These are phyloP conservation scores for Fonsecaea multimorphosa DNA, from an alignment of 2,329 filamentous ascomycete species.

Conservation along the genomic window DNA sequence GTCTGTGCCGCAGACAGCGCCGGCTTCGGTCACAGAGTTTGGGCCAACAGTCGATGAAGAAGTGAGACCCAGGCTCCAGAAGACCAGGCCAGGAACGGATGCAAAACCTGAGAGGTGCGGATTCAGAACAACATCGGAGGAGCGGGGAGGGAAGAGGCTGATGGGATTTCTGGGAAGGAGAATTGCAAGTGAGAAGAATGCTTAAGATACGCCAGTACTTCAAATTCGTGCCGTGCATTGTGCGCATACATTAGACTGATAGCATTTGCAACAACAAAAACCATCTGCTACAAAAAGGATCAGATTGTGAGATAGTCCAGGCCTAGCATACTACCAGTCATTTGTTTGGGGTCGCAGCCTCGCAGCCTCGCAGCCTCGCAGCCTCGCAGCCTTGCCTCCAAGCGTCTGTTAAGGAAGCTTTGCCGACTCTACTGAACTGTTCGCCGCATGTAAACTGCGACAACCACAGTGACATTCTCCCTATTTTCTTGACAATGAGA, in stretches of 20 bases:
- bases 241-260: background rate
- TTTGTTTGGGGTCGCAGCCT: background rate
- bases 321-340: no score
- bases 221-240: background rate
- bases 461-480: background rate
- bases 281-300: background rate
- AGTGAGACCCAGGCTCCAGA: slow-evolving; percentile 15
- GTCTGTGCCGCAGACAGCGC: slow-evolving; percentile 24
- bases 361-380: background rate
- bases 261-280: background rate
- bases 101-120: slow-evolving; percentile 12
- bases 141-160: slow-evolving; percentile 32
- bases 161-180: slow-evolving; percentile 34
- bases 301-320: background rate
- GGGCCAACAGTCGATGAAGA: slow-evolving; percentile 34
- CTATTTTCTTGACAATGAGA: background rate
- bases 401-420: background rate
- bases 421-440: background rate
- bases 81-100: slow-evolving; percentile 2
- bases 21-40: slow-evolving; percentile 34
- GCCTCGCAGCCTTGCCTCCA: background rate
- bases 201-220: background rate
- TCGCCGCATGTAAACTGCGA: background rate
- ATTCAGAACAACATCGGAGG: slow-evolving; percentile 28
- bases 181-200: slow-evolving; percentile 21